phyloP scores from a whole-genome alignment of 1,139 yeast species.

The Taphrina sp. region DNA sequence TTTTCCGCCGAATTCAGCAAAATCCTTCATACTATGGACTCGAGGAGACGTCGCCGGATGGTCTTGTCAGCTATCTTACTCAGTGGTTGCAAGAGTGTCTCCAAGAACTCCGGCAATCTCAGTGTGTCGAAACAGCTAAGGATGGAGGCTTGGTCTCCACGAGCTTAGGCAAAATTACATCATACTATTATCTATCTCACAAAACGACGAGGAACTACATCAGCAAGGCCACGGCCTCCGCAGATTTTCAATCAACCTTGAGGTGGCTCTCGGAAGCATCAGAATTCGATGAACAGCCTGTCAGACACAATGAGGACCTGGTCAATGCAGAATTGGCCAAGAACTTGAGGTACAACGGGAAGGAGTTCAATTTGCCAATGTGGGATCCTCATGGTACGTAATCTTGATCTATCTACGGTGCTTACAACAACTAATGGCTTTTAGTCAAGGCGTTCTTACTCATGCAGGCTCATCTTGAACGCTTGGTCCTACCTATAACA shows the following conservation, averaged over 20 bases:
- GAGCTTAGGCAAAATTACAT: constrained; percentile 77
- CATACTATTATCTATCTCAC: constrained; percentile 92
- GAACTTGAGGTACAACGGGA: constrained; percentile 69
- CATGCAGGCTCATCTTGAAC: constrained; percentile 79
- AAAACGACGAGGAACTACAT: constrained; percentile 74
- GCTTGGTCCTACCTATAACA: constrained; percentile 86
- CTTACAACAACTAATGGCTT: background rate
- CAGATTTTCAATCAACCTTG: constrained; percentile 67
- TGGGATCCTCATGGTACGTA: constrained; percentile 46
- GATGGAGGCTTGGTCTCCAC: constrained; percentile 47
- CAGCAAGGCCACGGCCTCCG: constrained; percentile 51
- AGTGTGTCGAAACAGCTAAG: constrained; percentile 59
- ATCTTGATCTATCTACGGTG: background rate
- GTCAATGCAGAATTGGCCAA: constrained; percentile 88
- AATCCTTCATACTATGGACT: constrained; percentile 94
- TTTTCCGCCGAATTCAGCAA: constrained; percentile 88
- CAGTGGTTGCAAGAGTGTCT: constrained; percentile 69
- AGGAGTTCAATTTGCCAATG: constrained; percentile 57
- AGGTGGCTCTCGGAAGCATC: constrained; percentile 72
- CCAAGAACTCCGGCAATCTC: constrained; percentile 64
- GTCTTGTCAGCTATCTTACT: constrained; percentile 67
- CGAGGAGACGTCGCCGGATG: constrained; percentile 64
- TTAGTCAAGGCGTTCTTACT: constrained; percentile 75
- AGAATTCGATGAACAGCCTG: constrained; percentile 66
- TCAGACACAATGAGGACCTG: constrained; percentile 52